A percentile compares a stretch with the other conserved stretches of the same genome.
phyloP scores from a whole-genome alignment of 306 rosid genomes.

The Cercis canadensis region DNA sequence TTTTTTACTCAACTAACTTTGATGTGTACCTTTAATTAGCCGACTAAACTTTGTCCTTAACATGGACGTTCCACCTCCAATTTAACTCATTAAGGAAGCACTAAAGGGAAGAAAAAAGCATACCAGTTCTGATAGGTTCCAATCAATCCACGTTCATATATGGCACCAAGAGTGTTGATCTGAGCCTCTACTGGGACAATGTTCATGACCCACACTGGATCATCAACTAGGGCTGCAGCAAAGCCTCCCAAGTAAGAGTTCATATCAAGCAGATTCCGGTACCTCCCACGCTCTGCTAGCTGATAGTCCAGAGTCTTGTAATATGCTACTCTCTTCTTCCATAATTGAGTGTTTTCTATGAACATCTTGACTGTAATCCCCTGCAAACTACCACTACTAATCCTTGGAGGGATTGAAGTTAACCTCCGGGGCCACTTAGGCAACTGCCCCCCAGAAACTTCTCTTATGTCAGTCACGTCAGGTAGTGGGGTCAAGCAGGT shows the following conservation, averaged over 20 bases:
- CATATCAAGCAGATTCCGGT: constrained; percentile 89
- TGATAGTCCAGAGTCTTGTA: constrained; percentile 69
- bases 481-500: constrained; percentile 90
- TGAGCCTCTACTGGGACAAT: constrained; percentile 80
- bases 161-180: constrained; percentile 80
- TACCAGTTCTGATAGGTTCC: constrained; percentile 98
- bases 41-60: constrained; percentile 1
- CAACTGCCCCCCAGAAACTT: constrained; percentile 74
- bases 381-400: constrained; percentile 64
- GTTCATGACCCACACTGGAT: constrained; percentile 96
- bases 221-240: constrained; percentile 77
- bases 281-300: constrained; percentile 75
- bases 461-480: constrained; percentile 55
- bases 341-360: constrained; percentile 56
- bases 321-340: constrained; percentile 76
- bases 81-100: constrained; percentile 10
- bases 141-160: constrained; percentile 84
- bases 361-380: constrained; percentile 70
- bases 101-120: neutral
- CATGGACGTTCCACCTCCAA: neutral
- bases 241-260: constrained; percentile 87
- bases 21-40: constrained; percentile 25
- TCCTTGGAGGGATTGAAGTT: constrained; percentile 80
- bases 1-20: neutral
- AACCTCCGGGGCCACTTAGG: constrained; percentile 85